Evolutionary conservation across 805 yeast species (phyloP).

Genomic region (Suhomyces canberraensis): DNA sequence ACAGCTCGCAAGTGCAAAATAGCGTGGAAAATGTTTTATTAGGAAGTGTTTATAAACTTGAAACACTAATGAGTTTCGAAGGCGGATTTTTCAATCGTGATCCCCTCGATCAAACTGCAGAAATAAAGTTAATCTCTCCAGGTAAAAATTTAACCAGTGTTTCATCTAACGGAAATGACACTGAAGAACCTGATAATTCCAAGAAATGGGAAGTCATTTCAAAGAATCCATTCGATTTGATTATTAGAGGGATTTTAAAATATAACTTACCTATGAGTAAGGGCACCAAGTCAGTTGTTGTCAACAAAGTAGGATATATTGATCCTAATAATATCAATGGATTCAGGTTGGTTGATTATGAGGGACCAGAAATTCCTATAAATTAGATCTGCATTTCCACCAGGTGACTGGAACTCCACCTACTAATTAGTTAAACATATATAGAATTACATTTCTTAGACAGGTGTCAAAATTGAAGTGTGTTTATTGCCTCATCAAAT

Average conservation of each 20-base stretch:
- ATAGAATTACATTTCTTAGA: neutral
- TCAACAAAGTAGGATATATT: constrained; percentile 54
- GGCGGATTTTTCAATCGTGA: constrained; percentile 75
- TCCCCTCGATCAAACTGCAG: constrained; percentile 57
- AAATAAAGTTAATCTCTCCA: constrained; percentile 70
- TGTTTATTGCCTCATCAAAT: constrained; percentile 1
- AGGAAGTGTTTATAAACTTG: constrained; percentile 66
- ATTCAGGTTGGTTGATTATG: neutral
- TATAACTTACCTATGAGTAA: constrained; percentile 66
- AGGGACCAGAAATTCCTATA: neutral
- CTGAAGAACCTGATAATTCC: constrained; percentile 36
- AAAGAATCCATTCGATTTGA: constrained; percentile 79
- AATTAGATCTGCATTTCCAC: too few species aligned
- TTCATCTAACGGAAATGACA: constrained; percentile 4
- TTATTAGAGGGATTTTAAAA: constrained; percentile 75
- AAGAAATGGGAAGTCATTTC: constrained; percentile 73
- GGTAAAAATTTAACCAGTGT: constrained; percentile 46
- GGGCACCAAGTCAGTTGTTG: constrained; percentile 54
- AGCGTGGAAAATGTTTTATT: constrained; percentile 64
- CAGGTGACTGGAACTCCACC: too few species aligned
- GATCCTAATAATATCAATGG: constrained; percentile 40
- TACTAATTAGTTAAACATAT: too few species aligned
- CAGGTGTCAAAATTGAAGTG: neutral
- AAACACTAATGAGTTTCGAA: constrained; percentile 67
- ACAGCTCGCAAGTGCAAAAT: neutral